These are phyloP conservation scores for Trichoderma gracile DNA, from an alignment of 2,329 filamentous ascomycete species.

Conservation along the genomic window DNA sequence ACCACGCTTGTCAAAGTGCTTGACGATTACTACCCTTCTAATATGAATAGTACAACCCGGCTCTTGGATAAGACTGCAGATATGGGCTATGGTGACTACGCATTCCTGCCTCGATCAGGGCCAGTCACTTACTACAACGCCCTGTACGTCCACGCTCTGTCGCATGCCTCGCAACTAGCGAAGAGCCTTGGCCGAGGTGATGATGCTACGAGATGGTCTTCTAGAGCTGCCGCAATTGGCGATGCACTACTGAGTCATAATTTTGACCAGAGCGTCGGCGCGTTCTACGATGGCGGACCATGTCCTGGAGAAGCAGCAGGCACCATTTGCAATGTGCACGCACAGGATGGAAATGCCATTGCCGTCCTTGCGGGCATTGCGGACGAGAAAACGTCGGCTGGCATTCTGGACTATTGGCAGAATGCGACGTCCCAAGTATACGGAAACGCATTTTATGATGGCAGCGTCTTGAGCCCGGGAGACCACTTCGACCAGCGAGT, in stretches of 20 bases:
- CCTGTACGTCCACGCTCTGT: slow-evolving; percentile 50
- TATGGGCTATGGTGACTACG: slow-evolving; percentile 52
- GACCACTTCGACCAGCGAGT: slow-evolving; percentile 47
- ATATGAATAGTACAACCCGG: slow-evolving; percentile 43
- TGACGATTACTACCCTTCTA: slow-evolving; percentile 48
- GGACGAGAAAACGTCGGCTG: slow-evolving; percentile 36
- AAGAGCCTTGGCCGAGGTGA: slow-evolving; percentile 32
- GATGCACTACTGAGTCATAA: slow-evolving; percentile 41
- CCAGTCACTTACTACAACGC: slow-evolving; percentile 56
- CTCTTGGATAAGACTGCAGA: slow-evolving; percentile 45
- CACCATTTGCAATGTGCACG: slow-evolving; percentile 41
- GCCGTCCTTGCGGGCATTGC: slow-evolving; percentile 44
- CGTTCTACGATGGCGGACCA: slow-evolving; percentile 48
- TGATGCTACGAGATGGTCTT: slow-evolving; percentile 45
- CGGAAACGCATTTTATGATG: slow-evolving; percentile 56
- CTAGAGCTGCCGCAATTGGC: slow-evolving; percentile 40
- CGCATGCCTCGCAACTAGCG: slow-evolving; percentile 47
- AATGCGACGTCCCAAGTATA: slow-evolving; percentile 42
- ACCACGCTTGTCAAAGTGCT: slow-evolving; percentile 43
- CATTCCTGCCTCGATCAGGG: slow-evolving; percentile 50
- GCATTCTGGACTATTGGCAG: slow-evolving; percentile 45
- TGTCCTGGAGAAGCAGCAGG: slow-evolving; percentile 32
- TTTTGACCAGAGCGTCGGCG: slow-evolving; percentile 46
- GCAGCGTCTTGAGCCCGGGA: slow-evolving; percentile 37
- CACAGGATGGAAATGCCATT: slow-evolving; percentile 54